phyloP scores from a whole-genome alignment of 148 eudicot genomes.

The Spergularia marina region DNA sequence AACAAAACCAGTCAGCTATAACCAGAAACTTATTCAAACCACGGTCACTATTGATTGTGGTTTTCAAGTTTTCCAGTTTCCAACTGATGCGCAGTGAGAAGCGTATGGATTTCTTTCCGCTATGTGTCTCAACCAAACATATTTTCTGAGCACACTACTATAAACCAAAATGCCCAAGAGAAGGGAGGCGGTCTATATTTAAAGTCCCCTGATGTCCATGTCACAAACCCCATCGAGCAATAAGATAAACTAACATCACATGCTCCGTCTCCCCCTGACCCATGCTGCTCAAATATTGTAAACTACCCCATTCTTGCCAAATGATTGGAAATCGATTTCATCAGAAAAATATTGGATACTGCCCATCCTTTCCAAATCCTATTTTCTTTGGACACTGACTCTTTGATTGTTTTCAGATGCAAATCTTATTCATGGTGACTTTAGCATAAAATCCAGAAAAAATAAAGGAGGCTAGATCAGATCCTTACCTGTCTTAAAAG shows the following conservation, averaged over 20 bases:
- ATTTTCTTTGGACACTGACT: no score
- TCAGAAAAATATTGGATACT: no score
- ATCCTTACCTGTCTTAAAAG: constrained; percentile 75
- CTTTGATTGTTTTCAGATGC: no score
- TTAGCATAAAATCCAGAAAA: background rate
- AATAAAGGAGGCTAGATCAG: background rate
- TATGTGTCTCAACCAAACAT: background rate
- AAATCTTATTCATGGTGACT: background rate
- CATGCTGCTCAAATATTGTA: background rate
- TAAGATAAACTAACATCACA: background rate
- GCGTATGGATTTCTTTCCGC: background rate
- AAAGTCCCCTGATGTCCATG: background rate
- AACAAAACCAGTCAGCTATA: no score
- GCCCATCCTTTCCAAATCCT: no score
- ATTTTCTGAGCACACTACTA: background rate
- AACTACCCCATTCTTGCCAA: constrained; percentile 1
- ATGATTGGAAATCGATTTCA: background rate
- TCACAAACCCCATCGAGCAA: background rate
- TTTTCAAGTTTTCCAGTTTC: no score
- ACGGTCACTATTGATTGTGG: no score
- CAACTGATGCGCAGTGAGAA: background rate
- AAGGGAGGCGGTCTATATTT: background rate
- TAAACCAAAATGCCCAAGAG: constrained; percentile 2
- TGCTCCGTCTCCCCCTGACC: background rate
- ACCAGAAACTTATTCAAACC: no score